Evolutionary conservation across 2,329 filamentous ascomycete species (phyloP).

Genomic region (Talaromyces sp.): DNA sequence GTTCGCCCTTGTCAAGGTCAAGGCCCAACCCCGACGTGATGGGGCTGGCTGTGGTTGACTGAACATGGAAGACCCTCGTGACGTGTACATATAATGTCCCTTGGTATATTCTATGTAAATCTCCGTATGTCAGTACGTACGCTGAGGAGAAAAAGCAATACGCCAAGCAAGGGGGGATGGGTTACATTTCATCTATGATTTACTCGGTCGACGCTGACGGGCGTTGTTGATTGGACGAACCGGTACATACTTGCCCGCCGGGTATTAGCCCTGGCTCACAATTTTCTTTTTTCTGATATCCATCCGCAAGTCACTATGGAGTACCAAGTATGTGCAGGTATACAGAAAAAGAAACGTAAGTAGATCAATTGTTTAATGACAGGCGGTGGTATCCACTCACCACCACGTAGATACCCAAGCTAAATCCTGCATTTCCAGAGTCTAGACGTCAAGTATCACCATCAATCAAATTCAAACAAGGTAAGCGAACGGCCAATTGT

Average conservation of each 20-base stretch:
- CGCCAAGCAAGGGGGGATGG: constrained; percentile 6
- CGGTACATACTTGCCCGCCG: neutral
- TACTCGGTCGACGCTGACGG: neutral
- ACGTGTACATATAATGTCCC: constrained; percentile 6
- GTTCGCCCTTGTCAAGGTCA: neutral
- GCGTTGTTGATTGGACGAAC: neutral
- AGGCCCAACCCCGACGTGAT: neutral
- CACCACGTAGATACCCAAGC: neutral
- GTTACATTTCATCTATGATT: constrained; percentile 6
- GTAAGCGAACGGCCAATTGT: neutral
- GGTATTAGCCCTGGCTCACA: neutral
- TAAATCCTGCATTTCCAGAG: neutral
- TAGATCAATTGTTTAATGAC: neutral
- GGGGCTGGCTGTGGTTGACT: neutral
- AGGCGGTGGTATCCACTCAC: neutral
- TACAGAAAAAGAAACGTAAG: constrained; percentile 1
- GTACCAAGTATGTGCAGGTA: neutral
- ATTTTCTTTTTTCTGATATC: neutral
- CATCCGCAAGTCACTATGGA: neutral
- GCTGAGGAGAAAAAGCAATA: neutral
- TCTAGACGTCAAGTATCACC: neutral
- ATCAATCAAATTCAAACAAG: neutral
- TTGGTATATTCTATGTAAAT: neutral
- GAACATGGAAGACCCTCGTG: constrained; percentile 3
- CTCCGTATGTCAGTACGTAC: neutral